A percentile compares a stretch with the other conserved stretches of the same genome.
Evolutionary conservation across 345 rosid species (phyloP).

Genomic region (Gossypium ekmanianum): DNA sequence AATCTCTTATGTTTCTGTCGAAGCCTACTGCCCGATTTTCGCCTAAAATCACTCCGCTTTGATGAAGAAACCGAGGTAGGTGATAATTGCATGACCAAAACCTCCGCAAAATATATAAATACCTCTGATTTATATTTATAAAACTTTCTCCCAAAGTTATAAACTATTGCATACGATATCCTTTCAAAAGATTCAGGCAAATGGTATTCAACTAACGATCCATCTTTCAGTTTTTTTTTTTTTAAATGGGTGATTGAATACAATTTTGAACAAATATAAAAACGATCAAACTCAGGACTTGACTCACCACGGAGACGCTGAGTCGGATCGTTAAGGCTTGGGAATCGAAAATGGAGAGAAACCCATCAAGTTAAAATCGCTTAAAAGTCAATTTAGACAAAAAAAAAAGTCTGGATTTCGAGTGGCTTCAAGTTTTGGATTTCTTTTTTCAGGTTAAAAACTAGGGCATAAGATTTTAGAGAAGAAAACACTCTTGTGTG

Average conservation of each 20-base stretch:
- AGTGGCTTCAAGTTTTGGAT: not conserved
- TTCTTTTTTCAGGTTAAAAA: not conserved
- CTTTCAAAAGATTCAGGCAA: not conserved
- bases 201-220: not conserved
- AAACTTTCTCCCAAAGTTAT: not conserved
- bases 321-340: not conserved
- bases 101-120: not conserved
- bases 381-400: not conserved
- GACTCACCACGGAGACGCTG: slow-evolving; percentile 1
- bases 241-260: not conserved
- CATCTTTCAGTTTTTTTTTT: not conserved
- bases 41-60: slow-evolving; percentile 25
- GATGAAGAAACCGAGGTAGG: slow-evolving; percentile 42
- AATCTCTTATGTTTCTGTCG: slow-evolving; percentile 71
- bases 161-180: not conserved
- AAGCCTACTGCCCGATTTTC: slow-evolving; percentile 49
- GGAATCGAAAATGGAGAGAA: not conserved
- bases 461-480: slow-evolving; percentile 12
- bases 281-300: slow-evolving; percentile 6
- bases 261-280: not conserved
- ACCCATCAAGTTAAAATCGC: not conserved
- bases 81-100: slow-evolving; percentile 59
- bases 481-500: not conserved
- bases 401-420: not conserved
- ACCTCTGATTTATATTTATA: not conserved